phyloP scores from a whole-genome alignment of 129 eudicot genomes.

The sunflower (Helianthus annuus) region DNA sequence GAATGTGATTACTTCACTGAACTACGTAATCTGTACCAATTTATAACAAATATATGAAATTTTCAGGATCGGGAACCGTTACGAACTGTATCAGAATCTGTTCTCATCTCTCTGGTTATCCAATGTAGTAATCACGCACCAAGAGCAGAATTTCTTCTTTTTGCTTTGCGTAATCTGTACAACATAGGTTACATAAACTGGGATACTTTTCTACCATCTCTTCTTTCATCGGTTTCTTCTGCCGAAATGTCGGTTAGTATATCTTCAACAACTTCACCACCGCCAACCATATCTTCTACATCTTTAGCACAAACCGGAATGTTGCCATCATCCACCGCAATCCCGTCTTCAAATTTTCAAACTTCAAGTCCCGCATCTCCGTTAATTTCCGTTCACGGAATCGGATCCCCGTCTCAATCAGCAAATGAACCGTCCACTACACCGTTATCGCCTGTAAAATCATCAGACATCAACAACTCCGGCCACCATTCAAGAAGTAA shows the following conservation, averaged over 20 bases:
- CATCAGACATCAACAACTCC: slow-evolving; percentile 48
- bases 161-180: slow-evolving; percentile 82
- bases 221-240: slow-evolving; percentile 83
- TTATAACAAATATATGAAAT: slow-evolving; percentile 12
- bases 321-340: slow-evolving; percentile 50
- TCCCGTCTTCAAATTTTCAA: slow-evolving; percentile 70
- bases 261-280: slow-evolving; percentile 56
- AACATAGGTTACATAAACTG: slow-evolving; percentile 72
- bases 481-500: slow-evolving; percentile 57
- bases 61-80: slow-evolving; percentile 88
- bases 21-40: slow-evolving; percentile 9
- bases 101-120: slow-evolving; percentile 79
- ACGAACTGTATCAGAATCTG: slow-evolving; percentile 84
- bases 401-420: slow-evolving; percentile 92
- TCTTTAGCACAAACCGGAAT: slow-evolving; percentile 72
- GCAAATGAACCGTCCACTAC: slow-evolving; percentile 75
- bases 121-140: slow-evolving; percentile 96
- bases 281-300: slow-evolving; percentile 53
- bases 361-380: slow-evolving; percentile 91
- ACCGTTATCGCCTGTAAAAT: slow-evolving; percentile 63
- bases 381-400: slow-evolving; percentile 75
- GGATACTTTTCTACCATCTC: slow-evolving; percentile 94
- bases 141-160: slow-evolving; percentile 86
- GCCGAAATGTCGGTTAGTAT: slow-evolving; percentile 63
- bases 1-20: not conserved